Base-by-base conservation (phyloP, 371 early-diverging fungal genomes). In the Lichtheimia ornata region DNA sequence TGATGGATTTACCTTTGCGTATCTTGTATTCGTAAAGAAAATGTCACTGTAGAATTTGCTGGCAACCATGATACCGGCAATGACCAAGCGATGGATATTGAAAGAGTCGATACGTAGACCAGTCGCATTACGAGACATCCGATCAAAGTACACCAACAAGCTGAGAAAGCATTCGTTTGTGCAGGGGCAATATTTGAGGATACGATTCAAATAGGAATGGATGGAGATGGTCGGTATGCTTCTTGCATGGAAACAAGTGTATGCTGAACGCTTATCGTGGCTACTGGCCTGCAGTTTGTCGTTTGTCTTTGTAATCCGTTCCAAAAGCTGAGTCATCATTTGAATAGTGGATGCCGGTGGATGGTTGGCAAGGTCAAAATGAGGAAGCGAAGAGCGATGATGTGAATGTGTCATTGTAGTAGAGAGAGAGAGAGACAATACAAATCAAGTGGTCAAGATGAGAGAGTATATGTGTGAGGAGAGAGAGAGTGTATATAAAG, bases 151-250 rank as follows among this genome's bases (percentile, higher is more conserved):
- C 11, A 92, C 87, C 40, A 92, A 72, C 43, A 89, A 71, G 28
- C 88, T 84, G 24, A 92, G 67, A 59, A 91, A 89, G 56, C 88
- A 87, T 75, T 91, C 92, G 71, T 84, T 91, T 25, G 84, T 81
- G 67, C 91, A 92, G 7, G 94, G 94, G 51, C 92, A 91, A 67
- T 93, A 93, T 61, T 91, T 92, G 51, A 88, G 75, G 35, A 93
- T 92, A 42, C 94, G 86, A 42, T 76, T 51, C 12, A 89, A 73
- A 67, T 93, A 93, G 3, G 84, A 84, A 22, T 79, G 73, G 51
- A 93, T 76, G 69, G 88, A 88, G 60, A 93, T 93, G 47, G 86
- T 84, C 27, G 94, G 94, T n/a, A 92, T 86, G 25, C 88, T 83
- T 52, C 89, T 83, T 20, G 93, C 88, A 72, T 91, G 90, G 69